Base-by-base conservation (phyloP, 2,329 filamentous ascomycete species). In the Fusarium musae region DNA sequence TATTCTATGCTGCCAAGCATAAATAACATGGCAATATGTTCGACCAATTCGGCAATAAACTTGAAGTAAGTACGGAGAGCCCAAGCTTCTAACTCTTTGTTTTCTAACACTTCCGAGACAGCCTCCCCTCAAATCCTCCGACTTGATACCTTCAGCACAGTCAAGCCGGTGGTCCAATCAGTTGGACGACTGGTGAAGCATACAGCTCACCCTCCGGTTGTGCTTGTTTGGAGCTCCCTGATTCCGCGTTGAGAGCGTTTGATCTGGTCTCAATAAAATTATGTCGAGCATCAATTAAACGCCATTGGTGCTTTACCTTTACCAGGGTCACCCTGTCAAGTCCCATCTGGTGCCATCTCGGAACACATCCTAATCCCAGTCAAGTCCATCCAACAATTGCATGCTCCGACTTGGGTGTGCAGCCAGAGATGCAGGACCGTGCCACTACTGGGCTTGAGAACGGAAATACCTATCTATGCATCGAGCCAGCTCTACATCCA, bases 241-340 rank as follows among this genome's bases (percentile, higher is more conserved):
- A 50, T 49, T 40, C 47, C 44, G 32, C 60, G 46, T 42, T 36
- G 50, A 70, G 37, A 21, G 49, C 40, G 50, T 69, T 56, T 59
- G 62, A 46, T 36, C 50, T 43, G 66, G 63, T 43, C 32, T 44
- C 50, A 42, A 15, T n/a, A 30, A 50, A 34, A 50, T 50, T 50
- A 34, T 40, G 50, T 37, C 44, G 46, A 49, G 53, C 57, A 43
- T 53, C 42, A 46, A 50, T 23, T n/a, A 39, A 36, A 62, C 58
- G 52, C 40, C 56, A 47, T 54, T 36, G 46, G 66, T 62, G 40
- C 63, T 63, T 37, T 53, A 54, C 34, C 47, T 69, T 64, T 34
- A 39, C 69, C 66, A 69, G 75, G 73, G 68, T 60, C 39, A 66
- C 71, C 75, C 65, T 77, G 75, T 46, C 61, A 53, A 46, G 63